Base-by-base conservation (phyloP, 768 basidiomycete genomes). In the Amanita jacksonii region DNA sequence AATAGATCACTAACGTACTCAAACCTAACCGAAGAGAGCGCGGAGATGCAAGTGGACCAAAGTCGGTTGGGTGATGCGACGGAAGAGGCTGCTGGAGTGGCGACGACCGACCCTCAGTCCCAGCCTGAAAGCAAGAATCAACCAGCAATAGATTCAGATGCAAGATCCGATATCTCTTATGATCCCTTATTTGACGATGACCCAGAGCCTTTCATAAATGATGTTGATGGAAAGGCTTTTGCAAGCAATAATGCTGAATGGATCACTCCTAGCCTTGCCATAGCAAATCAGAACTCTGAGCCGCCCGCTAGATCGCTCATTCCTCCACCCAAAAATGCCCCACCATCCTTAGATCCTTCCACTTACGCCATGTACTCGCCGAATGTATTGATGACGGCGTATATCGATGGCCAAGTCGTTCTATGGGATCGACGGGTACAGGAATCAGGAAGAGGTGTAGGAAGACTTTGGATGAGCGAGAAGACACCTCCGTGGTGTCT, bases 401-500 rank as follows among this genome's bases (percentile, higher is more conserved):
- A 80, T 7, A 84, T 94, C 52, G 93, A 98, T 53, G 94, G 96
- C 1, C 87, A 93, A 57, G 76, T 97, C 12, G 75, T 92, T 37
- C 60, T 99, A 9, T 94, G 94, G 85, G 94, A 99, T 58, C 74
- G 81, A 55, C 68, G 94, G 50, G 77, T 76, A 25, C 68, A 80
- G 43, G 69, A 69, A 5, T 63, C 73, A 30, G 79, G 82, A 22
- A 66, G 60, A 31, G 86, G 90, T 5, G 85, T 91, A 1, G 91
- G 90, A 23, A 68, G 90, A 51, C 64, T 97, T 43, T 85, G 84
- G 77, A 79, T 89, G 70, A 83, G 81, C 54, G 92, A 93, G 51
- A 91, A 87, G 63, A 89, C 87, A 16, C 90, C 90, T 23, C 90
- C 89, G 8, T 97, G 92, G 91, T 96, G 91, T 62, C 75, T 94